Evolutionary conservation across 2,329 filamentous ascomycete species (phyloP).

Genomic region (Lasiodiplodia gonubiensis): DNA sequence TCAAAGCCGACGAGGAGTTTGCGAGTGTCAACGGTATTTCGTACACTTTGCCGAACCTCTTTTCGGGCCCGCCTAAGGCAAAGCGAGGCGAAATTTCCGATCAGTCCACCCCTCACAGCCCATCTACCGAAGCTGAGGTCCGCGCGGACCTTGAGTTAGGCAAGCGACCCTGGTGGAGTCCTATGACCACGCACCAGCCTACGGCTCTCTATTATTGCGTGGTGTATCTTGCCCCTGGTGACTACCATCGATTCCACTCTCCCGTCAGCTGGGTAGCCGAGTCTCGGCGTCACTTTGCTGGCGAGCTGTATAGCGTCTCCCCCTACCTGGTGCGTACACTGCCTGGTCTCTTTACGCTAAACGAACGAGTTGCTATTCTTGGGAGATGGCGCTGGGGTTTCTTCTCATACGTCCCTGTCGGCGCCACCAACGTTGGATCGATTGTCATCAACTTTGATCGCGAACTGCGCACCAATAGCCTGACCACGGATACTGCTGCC

Average conservation of each 20-base stretch:
- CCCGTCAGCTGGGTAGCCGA: conserved; percentile 95
- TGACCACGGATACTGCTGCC: conserved; percentile 90
- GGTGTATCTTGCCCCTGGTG: conserved; percentile 93
- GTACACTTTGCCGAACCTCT: conserved; percentile 86
- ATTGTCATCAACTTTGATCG: conserved; percentile 97
- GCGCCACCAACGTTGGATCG: conserved; percentile 95
- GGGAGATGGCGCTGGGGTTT: conserved; percentile 97
- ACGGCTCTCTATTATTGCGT: conserved; percentile 90
- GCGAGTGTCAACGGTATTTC: conserved; percentile 92
- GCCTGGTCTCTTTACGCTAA: conserved; percentile 92
- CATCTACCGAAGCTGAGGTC: conserved; percentile 81
- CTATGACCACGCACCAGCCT: conserved; percentile 45
- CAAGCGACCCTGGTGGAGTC: conserved; percentile 60
- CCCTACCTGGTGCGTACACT: conserved; percentile 93
- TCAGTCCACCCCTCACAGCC: conserved; percentile 71
- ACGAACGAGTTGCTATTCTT: conserved; percentile 91
- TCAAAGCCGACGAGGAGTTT: conserved; percentile 88
- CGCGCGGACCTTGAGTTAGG: conserved; percentile 77
- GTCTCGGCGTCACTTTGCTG: conserved; percentile 93
- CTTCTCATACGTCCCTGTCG: conserved; percentile 94
- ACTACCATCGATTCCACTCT: conserved; percentile 98
- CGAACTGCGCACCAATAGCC: conserved; percentile 89
- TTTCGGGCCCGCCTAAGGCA: conserved; percentile 69
- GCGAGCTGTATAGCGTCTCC: conserved; percentile 92
- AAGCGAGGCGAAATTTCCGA: conserved; percentile 66